Conservation (phyloP, 805 yeast species). For the Priceomyces medius region DNA sequence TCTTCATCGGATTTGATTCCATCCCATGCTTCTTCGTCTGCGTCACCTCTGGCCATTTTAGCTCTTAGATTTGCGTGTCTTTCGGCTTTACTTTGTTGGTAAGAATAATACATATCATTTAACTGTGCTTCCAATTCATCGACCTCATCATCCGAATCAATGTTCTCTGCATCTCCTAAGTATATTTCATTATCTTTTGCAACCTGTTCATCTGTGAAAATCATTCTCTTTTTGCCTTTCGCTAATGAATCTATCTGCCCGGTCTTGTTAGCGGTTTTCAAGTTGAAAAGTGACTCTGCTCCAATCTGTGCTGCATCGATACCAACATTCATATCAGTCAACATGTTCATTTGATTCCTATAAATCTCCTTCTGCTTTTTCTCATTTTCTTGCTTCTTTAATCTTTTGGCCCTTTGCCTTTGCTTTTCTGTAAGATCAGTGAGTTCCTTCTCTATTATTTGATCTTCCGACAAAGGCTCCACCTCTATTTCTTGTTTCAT, state of each 20-base stretch:
- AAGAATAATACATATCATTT: constrained; percentile 75
- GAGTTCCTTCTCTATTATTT: constrained; percentile 82
- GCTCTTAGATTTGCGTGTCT: constrained; percentile 69
- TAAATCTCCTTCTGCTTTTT: constrained; percentile 79
- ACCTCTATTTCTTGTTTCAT: constrained; percentile 54
- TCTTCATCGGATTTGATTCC: constrained; percentile 58
- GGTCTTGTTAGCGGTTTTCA: constrained; percentile 82
- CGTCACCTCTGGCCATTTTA: constrained; percentile 71
- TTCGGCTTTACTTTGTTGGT: constrained; percentile 65
- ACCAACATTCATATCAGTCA: constrained; percentile 90
- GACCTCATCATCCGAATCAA: constrained; percentile 47
- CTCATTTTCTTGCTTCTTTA: constrained; percentile 80
- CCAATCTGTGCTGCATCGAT: constrained; percentile 85
- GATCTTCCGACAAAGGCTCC: constrained; percentile 80
- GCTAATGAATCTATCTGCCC: constrained; percentile 74
- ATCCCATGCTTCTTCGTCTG: constrained; percentile 74
- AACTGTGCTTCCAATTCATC: constrained; percentile 78
- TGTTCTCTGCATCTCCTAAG: constrained; percentile 45
- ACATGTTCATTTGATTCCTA: constrained; percentile 95
- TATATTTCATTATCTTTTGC: constrained; percentile 57
- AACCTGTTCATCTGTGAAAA: constrained; percentile 57
- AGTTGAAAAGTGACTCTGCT: constrained; percentile 74
- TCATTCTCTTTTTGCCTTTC: constrained; percentile 69
- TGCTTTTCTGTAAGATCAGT: constrained; percentile 70
- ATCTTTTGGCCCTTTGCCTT: constrained; percentile 68